These are phyloP conservation scores for Microascus cirrosus DNA, from an alignment of 2,329 filamentous ascomycete genomes.

Conservation along the genomic window DNA sequence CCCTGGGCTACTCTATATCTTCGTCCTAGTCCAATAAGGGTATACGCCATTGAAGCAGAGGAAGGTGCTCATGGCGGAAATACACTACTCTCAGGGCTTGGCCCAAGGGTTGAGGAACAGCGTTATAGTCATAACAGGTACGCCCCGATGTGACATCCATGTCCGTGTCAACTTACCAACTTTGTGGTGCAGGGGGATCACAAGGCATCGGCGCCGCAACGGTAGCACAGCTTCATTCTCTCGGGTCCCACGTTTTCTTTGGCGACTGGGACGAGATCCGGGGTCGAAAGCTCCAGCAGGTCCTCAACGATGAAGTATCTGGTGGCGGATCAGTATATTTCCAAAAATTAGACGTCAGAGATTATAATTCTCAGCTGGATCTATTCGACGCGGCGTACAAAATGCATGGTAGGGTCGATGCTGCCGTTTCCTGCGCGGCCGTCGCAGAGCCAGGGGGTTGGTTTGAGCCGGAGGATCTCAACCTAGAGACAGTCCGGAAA, in stretches of 20 bases:
- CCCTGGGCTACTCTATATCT: too few species aligned
- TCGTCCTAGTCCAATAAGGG: too few species aligned
- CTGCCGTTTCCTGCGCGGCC: slow-evolving; percentile 25
- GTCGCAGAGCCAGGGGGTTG: slow-evolving; percentile 27
- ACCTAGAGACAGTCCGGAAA: slow-evolving; percentile 26
- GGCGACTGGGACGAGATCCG: slow-evolving; percentile 4
- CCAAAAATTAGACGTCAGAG: slow-evolving; percentile 3
- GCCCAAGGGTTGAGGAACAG: background rate
- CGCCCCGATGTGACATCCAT: background rate
- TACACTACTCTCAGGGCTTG: background rate
- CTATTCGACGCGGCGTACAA: slow-evolving; percentile 1
- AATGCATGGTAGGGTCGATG: slow-evolving; percentile 4
- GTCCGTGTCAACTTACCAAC: background rate
- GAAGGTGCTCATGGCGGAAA: background rate
- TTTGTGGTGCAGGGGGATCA: background rate
- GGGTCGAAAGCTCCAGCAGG: background rate
- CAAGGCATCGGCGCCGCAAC: slow-evolving; percentile 5
- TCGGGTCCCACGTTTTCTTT: slow-evolving; percentile 4
- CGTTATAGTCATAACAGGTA: slow-evolving; percentile 4
- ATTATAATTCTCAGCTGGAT: background rate
- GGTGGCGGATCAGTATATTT: background rate
- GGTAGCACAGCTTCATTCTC: background rate
- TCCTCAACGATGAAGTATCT: background rate
- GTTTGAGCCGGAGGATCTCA: slow-evolving; percentile 28
- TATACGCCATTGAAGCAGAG: too few species aligned